Evolutionary conservation across 805 yeast species (phyloP).

Genomic region (Kodamaea lidongshanica): DNA sequence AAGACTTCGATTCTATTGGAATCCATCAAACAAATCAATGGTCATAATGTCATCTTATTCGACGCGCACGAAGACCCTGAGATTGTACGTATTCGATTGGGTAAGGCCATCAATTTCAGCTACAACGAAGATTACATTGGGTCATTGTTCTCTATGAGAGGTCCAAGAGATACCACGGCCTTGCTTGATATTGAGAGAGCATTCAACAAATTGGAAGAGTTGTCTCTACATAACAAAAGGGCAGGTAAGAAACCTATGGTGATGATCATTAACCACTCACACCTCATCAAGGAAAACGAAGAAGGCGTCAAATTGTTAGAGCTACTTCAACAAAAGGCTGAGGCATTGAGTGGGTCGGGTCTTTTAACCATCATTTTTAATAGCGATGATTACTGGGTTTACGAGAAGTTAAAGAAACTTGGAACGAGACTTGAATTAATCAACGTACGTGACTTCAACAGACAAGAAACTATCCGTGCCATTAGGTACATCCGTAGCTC

Average conservation of each 20-base stretch:
- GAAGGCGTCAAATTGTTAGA: constrained; percentile 69
- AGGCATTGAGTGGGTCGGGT: constrained; percentile 66
- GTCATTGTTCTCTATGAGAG: constrained; percentile 69
- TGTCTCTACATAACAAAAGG: constrained; percentile 49
- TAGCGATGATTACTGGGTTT: constrained; percentile 83
- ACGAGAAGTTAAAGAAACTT: constrained; percentile 62
- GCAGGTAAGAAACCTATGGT: constrained; percentile 50
- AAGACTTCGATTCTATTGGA: constrained; percentile 71
- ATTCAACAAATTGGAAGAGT: constrained; percentile 65
- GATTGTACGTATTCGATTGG: constrained; percentile 68
- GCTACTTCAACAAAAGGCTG: constrained; percentile 78
- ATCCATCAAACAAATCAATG: constrained; percentile 57
- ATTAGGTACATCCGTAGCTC: constrained; percentile 45
- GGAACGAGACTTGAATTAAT: constrained; percentile 73
- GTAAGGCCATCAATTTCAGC: constrained; percentile 66
- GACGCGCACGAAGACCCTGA: constrained; percentile 88
- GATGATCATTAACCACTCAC: constrained; percentile 67
- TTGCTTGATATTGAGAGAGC: constrained; percentile 78
- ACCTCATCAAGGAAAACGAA: constrained; percentile 67
- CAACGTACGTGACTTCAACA: constrained; percentile 56
- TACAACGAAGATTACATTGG: constrained; percentile 81
- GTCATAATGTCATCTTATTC: constrained; percentile 59
- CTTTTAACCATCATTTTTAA: constrained; percentile 66
- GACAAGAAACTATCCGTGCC: constrained; percentile 51
- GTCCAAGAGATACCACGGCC: constrained; percentile 83